These are phyloP conservation scores for Eutypa lata DNA, from an alignment of 2,329 filamentous ascomycete genomes.

Conservation along the genomic window DNA sequence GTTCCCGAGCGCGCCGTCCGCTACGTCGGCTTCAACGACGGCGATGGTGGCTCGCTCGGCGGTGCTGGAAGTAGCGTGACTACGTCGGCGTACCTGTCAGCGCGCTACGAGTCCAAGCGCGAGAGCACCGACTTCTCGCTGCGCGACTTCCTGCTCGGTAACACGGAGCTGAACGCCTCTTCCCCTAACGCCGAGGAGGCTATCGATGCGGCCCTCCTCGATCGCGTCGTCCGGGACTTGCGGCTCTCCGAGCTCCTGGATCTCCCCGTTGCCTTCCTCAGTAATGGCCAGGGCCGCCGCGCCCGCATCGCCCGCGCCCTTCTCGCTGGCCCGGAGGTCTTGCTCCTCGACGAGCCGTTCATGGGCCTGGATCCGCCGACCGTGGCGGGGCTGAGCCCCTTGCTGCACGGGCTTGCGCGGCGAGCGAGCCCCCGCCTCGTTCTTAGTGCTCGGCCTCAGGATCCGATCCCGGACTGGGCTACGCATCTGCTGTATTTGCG, in stretches of 20 bases:
- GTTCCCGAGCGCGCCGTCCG: conserved; percentile 68
- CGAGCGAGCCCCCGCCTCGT: conserved; percentile 68
- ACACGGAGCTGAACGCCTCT: conserved; percentile 78
- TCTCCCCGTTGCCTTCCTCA: conserved; percentile 84
- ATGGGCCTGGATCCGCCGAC: conserved; percentile 93
- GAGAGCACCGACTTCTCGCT: conserved; percentile 88
- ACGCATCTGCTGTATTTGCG: conserved; percentile 76
- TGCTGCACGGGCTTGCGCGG: conserved; percentile 67
- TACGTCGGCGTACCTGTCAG: conserved; percentile 79
- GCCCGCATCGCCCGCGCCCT: conserved; percentile 86
- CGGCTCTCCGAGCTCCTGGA: conserved; percentile 66
- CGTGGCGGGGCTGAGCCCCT: conserved; percentile 64
- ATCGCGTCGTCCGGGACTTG: conserved; percentile 66
- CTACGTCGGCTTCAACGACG: conserved; percentile 87
- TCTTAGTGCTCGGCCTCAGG: conserved; percentile 77
- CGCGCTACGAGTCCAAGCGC: conserved; percentile 82
- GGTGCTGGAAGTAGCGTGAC: conserved; percentile 50
- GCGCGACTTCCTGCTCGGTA: conserved; percentile 74
- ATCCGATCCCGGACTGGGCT: conserved; percentile 85
- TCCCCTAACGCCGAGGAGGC: conserved; percentile 51
- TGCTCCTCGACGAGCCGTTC: conserved; percentile 90
- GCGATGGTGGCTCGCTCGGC: conserved; percentile 36
- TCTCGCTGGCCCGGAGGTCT: conserved; percentile 71
- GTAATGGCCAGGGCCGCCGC: conserved; percentile 86
- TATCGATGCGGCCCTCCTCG: conserved; percentile 49